Percentiles rank a stretch among this genome's conserved stretches.
phyloP scores from a whole-genome alignment of 345 rosid genomes.

The Gossypium arboreum region DNA sequence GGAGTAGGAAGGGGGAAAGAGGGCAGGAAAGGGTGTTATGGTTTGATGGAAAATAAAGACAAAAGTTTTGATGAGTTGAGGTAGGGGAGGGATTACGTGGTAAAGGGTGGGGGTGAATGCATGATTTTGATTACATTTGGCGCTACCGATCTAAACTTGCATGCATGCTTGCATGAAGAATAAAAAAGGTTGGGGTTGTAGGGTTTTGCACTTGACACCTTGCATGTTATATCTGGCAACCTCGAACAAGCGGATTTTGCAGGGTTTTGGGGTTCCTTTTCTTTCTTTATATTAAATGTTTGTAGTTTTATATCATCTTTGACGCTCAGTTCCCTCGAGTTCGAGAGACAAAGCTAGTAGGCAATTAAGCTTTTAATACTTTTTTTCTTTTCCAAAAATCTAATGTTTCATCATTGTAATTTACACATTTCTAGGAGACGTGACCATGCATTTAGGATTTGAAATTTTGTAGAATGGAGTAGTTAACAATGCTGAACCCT shows the following conservation, averaged over 20 bases:
- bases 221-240: neutral
- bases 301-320: no score
- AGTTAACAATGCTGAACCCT: no score
- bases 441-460: no score
- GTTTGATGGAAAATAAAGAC: neutral
- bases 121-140: slow-evolving; percentile 7
- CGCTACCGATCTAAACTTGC: neutral
- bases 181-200: neutral
- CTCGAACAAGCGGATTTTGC: neutral
- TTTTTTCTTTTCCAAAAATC: no score
- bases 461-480: no score
- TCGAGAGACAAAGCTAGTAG: no score
- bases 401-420: no score
- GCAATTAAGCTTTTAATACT: no score
- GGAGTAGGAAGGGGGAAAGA: neutral
- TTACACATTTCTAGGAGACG: no score
- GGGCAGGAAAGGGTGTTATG: neutral
- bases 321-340: no score
- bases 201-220: neutral
- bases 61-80: neutral
- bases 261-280: no score
- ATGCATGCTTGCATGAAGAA: neutral
- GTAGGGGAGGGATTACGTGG: neutral
- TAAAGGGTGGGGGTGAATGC: neutral
- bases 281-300: no score